Percentiles rank a stretch among this genome's conserved stretches.
Evolutionary conservation across 2,329 filamentous ascomycete genomes (phyloP).

Genomic region (Penicillium sp.): DNA sequence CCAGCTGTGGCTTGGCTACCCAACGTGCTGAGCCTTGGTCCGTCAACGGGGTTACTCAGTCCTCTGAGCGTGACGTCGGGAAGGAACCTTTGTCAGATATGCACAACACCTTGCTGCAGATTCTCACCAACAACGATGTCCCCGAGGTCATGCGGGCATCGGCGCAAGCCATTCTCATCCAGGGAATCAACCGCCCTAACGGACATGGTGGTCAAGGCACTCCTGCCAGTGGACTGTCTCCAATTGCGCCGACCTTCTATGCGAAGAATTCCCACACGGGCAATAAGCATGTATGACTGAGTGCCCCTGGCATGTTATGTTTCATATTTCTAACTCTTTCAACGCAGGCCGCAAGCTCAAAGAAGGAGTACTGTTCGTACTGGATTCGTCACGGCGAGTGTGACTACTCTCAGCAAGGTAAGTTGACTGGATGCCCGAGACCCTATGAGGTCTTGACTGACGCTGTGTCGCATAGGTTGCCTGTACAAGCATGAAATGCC

Average conservation of each 20-base stretch:
- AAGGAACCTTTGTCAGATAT: constrained; percentile 15
- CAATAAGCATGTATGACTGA: background rate
- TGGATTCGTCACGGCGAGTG: constrained; percentile 87
- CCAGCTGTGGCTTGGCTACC: constrained; percentile 39
- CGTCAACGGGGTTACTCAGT: constrained; percentile 29
- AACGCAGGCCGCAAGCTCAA: constrained; percentile 27
- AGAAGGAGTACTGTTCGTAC: constrained; percentile 82
- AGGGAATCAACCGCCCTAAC: background rate
- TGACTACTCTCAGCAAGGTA: constrained; percentile 74
- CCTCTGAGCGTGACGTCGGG: background rate
- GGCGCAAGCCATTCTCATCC: constrained; percentile 17
- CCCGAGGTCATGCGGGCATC: constrained; percentile 23
- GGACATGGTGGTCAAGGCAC: background rate
- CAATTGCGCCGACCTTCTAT: background rate
- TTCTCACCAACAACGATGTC: constrained; percentile 25
- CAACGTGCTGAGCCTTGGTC: constrained; percentile 37
- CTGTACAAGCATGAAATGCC: constrained; percentile 93
- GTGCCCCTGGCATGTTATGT: background rate
- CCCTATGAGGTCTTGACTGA: constrained; percentile 2
- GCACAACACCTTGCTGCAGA: constrained; percentile 22
- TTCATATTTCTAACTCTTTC: constrained; percentile 9
- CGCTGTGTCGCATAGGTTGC: constrained; percentile 56
- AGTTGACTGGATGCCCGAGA: constrained; percentile 1
- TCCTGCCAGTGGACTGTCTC: background rate
- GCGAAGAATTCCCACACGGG: background rate